phyloP scores from a whole-genome alignment of 2,329 filamentous ascomycete genomes.

The Beauveria medogensis region DNA sequence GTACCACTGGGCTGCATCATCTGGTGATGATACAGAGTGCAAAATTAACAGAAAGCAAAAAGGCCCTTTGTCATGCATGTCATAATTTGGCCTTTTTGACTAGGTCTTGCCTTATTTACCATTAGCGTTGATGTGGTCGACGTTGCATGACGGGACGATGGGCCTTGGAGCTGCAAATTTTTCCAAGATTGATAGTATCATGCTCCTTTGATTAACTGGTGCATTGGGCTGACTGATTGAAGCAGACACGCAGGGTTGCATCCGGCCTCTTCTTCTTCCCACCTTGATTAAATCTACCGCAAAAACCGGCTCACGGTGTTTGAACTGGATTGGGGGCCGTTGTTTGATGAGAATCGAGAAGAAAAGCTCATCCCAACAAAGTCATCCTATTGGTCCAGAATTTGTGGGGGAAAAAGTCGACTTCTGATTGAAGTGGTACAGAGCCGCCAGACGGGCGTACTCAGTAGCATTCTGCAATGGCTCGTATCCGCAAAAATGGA shows the following conservation, averaged over 20 bases:
- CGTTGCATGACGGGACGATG: constrained; percentile 4
- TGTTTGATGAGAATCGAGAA: not conserved
- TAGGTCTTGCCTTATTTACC: not conserved
- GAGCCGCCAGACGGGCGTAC: no score
- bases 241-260: not conserved
- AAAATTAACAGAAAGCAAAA: no score
- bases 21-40: no score
- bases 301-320: not conserved
- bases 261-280: not conserved
- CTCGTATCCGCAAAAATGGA: constrained; percentile 5
- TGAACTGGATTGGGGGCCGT: not conserved
- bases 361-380: not conserved
- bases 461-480: not conserved
- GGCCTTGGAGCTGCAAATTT: not conserved
- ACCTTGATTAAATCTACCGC: not conserved
- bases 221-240: not conserved
- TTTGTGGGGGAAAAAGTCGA: not conserved
- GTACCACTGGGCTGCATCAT: no score
- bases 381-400: not conserved
- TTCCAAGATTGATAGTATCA: not conserved
- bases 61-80: not conserved
- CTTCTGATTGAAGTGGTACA: no score
- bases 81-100: not conserved
- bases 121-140: constrained; percentile 1
- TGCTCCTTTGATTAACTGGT: not conserved